Conservation (phyloP, 2,329 filamentous ascomycete genomes). For the Colletotrichum navitas region DNA sequence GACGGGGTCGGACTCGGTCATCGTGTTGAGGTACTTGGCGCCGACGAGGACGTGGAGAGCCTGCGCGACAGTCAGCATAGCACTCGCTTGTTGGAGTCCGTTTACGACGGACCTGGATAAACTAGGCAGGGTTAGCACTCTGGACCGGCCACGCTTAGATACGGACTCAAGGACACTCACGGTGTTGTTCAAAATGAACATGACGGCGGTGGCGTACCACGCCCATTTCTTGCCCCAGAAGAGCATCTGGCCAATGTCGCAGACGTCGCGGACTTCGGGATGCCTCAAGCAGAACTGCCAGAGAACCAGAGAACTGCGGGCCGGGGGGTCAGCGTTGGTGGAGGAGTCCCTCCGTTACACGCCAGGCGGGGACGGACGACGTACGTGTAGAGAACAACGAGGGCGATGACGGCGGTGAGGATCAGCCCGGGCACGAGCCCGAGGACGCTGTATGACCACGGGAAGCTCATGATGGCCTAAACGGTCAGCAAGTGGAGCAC, state of each 20-base stretch:
- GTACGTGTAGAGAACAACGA: conserved; percentile 82
- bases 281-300: conserved; percentile 94
- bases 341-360: background rate
- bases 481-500: conserved; percentile 46
- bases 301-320: conserved; percentile 51
- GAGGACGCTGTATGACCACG: conserved; percentile 89
- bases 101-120: conserved; percentile 22
- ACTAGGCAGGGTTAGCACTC: conserved; percentile 14
- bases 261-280: conserved; percentile 91
- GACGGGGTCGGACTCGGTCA: conserved; percentile 76
- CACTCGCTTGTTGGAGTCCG: background rate
- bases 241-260: conserved; percentile 94
- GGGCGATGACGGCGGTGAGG: conserved; percentile 82
- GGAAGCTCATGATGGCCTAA: conserved; percentile 88
- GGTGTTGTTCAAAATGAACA: conserved; percentile 95
- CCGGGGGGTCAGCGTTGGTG: conserved; percentile 27
- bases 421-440: conserved; percentile 88
- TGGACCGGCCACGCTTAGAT: background rate
- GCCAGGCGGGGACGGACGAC: conserved; percentile 40
- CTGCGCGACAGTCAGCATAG: conserved; percentile 54
- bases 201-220: conserved; percentile 78
- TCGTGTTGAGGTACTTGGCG: conserved; percentile 90
- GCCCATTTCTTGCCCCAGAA: conserved; percentile 87
- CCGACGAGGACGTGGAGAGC: conserved; percentile 85
- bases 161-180: conserved; percentile 40